Evolutionary conservation across 1,139 yeast species (phyloP), one percentile per base, ranked within the genome.

Genomic region (Blastobotrys indianensis): DNA sequence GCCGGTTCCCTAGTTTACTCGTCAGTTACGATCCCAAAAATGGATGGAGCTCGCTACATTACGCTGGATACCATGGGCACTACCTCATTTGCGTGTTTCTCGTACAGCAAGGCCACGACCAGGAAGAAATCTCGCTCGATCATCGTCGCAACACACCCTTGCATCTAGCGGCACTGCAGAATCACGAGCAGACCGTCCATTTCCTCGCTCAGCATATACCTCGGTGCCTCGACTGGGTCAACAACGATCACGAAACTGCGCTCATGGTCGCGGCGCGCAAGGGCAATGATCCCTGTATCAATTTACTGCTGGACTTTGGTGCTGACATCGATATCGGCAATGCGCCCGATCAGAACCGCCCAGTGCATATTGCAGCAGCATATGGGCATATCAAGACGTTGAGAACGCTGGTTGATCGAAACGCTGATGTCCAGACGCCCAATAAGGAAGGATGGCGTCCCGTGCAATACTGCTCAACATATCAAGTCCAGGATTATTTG

Each of bases 41-140:
- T 56, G 97, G 97, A 1, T 90, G 97, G 97, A 75, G 85, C 37
- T 85, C 87, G 44, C 72, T 90, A 41, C 97, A 90, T 65, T 88
- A 87, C 64, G 92, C 96, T 1, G 80, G 94, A 7, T 84, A 67
- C 60, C 69, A 85, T 56, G 96, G 97, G 30, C 77, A 85, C 54
- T 85, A 85, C 59, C 75, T 86, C 49, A 76, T 87, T 5, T 84
- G 95, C 60, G 87, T 81, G 15, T 60, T 54, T 50, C 62, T 77
- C 41, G 69, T 77, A 25, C 70, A 69, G 37, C 59, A 70, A 43
- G 79, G 80, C 5, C 80, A 75, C 52, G 82, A 76, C 54, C 62
- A 62, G 35, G 60, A 62, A 31, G 80, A 76, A 53, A 65, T 73
- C 4, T 67, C 74, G 8, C 64, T 73, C 44, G 80, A 87, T 11